Evolutionary conservation across 1,284 basidiomycete genomes (phyloP).

Genomic region (Ustilago xerochloae): DNA sequence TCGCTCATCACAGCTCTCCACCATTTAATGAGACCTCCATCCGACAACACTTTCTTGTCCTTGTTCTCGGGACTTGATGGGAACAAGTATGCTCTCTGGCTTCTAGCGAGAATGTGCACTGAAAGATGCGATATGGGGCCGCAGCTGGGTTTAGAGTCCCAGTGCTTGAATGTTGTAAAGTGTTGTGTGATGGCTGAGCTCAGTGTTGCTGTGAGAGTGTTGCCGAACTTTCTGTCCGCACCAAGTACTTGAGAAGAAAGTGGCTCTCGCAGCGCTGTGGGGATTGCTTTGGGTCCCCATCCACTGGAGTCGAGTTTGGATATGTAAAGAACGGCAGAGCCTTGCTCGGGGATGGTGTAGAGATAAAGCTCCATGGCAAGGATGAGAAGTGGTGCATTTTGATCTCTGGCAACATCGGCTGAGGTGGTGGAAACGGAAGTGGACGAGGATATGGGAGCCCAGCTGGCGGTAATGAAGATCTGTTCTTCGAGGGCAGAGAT

Average conservation of each 20-base stretch:
- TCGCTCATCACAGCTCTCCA: slow-evolving; percentile 75
- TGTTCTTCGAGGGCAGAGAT: slow-evolving; percentile 30
- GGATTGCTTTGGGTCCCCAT: slow-evolving; percentile 71
- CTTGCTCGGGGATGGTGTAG: slow-evolving; percentile 79
- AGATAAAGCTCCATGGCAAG: slow-evolving; percentile 84
- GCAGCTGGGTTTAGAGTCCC: slow-evolving; percentile 2
- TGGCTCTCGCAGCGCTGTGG: slow-evolving; percentile 7
- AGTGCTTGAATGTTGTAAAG: slow-evolving; percentile 74
- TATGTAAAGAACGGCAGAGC: slow-evolving; percentile 83
- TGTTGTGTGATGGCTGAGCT: slow-evolving; percentile 77
- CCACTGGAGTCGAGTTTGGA: slow-evolving; percentile 95
- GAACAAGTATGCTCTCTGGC: slow-evolving; percentile 92
- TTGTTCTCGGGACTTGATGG: slow-evolving; percentile 83
- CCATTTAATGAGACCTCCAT: slow-evolving; percentile 87
- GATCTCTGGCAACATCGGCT: slow-evolving; percentile 46
- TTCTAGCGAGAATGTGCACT: slow-evolving; percentile 89
- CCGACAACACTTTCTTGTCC: slow-evolving; percentile 79
- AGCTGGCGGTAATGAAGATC: slow-evolving; percentile 54
- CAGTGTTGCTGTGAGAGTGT: slow-evolving; percentile 73
- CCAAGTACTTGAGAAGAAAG: slow-evolving; percentile 11
- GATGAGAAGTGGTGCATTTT: slow-evolving; percentile 70
- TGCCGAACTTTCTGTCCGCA: slow-evolving; percentile 10
- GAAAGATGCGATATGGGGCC: slow-evolving; percentile 50
- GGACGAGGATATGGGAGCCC: slow-evolving; percentile 9
- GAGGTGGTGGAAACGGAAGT: slow-evolving; percentile 60